These are phyloP conservation scores for Nematodospora anomalae DNA, from an alignment of 1,139 yeast genomes.

Conservation along the genomic window DNA sequence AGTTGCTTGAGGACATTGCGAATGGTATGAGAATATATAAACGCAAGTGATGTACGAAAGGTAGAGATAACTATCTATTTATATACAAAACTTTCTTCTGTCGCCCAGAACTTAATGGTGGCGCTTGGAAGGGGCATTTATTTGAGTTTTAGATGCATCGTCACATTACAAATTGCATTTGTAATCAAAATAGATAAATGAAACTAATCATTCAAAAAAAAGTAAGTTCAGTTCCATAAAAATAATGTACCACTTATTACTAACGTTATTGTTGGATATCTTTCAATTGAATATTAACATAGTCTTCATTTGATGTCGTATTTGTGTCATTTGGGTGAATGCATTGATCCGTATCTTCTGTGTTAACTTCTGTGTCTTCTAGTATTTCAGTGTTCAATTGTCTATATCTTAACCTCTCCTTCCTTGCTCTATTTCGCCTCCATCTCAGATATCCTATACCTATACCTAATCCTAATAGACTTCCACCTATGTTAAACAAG, in stretches of 20 bases:
- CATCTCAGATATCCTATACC: constrained; percentile 17
- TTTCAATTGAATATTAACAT: constrained; percentile 52
- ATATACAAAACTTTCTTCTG: constrained; percentile 28
- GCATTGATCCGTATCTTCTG: constrained; percentile 19
- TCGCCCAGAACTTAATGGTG: too few species aligned
- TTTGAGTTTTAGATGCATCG: too few species aligned
- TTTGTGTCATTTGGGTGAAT: not conserved
- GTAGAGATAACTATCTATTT: too few species aligned
- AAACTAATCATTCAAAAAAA: too few species aligned
- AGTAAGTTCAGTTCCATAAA: too few species aligned
- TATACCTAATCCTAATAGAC: constrained; percentile 26
- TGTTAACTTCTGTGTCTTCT: constrained; percentile 44
- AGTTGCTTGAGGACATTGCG: constrained; percentile 9
- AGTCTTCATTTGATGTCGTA: constrained; percentile 33
- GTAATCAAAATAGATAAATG: too few species aligned
- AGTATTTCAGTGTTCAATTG: constrained; percentile 25
- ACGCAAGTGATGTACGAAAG: too few species aligned
- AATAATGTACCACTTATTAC: too few species aligned
- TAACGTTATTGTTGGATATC: too few species aligned
- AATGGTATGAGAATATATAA: too few species aligned
- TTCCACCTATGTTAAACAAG: constrained; percentile 40
- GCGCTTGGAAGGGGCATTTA: too few species aligned
- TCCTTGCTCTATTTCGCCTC: constrained; percentile 11
- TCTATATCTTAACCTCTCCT: constrained; percentile 9
- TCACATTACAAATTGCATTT: too few species aligned